Base-by-base conservation (phyloP, 148 eudicot species). In the Chenopodium suecicum region DNA sequence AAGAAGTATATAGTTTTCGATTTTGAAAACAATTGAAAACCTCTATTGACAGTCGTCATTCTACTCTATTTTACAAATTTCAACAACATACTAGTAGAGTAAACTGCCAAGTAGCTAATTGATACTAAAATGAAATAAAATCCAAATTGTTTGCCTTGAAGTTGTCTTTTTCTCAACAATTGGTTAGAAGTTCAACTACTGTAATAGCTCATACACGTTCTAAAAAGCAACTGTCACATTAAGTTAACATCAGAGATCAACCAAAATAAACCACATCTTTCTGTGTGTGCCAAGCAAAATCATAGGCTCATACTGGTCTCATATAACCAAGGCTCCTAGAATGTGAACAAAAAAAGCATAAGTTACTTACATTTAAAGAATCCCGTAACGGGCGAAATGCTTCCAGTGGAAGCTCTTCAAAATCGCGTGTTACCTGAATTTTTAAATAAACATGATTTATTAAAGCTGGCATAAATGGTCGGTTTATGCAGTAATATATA, bases 331-430 rank as follows among this genome's bases (percentile, higher is more conserved):
- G 63, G 46, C 46, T 50, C 17, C 46, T 46, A 56, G 60, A 4
- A 63, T 19, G 46, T 11, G 27, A 73, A 74, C 34, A 44, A 10
- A 32, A 13, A 16, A 56, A 25, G 72, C 34, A 67, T 19, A 41
- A 65, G 66, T 75, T 34, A 73, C 91, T 86, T 80, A 95, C 99
- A 90, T 85, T 95, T 84, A 95, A 85, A 60, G 99, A 95, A 86
- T 89, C 94, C 7, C 97, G 92, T 82, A 95, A 81, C 9, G 91
- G 91, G 69, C 91, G 90, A 86, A 93, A 93, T 80, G 98, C 97
- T 90, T 93, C 98, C 70, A 91, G 87, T 79, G 98, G 98, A 78
- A 95, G 89, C 86, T 95, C 98, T 88, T 95, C 98, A 88, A 93
- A 93, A 90, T 93, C 96, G 65, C 96, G 93, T 74, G 93, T 97